A percentile compares a stretch with the other conserved stretches of the same genome.
phyloP scores from a whole-genome alignment of 169 alveolate species.

The Plasmodium berghei region DNA sequence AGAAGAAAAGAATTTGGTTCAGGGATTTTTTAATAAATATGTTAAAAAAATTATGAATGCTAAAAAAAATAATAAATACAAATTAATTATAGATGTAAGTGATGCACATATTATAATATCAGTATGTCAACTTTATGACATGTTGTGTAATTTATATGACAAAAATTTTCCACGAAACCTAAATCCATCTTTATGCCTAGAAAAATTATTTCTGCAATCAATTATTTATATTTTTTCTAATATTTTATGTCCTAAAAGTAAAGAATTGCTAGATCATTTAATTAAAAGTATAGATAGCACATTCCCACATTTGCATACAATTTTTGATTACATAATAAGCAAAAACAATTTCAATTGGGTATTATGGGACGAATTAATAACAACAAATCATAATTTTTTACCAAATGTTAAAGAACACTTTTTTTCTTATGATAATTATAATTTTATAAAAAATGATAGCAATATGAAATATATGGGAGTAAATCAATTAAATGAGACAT shows the following conservation, averaged over 20 bases:
- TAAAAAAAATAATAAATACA: constrained; percentile 38
- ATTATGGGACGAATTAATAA: constrained; percentile 75
- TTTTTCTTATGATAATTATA: constrained; percentile 57
- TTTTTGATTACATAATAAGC: constrained; percentile 71
- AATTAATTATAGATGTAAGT: constrained; percentile 69
- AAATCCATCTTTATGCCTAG: constrained; percentile 70
- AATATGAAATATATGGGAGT: constrained; percentile 48
- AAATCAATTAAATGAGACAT: constrained; percentile 34
- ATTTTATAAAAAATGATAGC: constrained; percentile 48
- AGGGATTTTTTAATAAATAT: constrained; percentile 73
- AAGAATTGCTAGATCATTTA: constrained; percentile 32
- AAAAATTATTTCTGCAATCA: constrained; percentile 73
- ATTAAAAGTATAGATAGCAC: constrained; percentile 65
- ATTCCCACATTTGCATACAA: constrained; percentile 62
- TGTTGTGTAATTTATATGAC: constrained; percentile 72
- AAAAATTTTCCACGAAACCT: constrained; percentile 69
- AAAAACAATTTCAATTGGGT: constrained; percentile 76
- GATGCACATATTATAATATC: constrained; percentile 74
- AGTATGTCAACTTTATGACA: constrained; percentile 70
- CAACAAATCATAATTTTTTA: constrained; percentile 65
- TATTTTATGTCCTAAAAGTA: constrained; percentile 68
- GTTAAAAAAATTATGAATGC: constrained; percentile 74
- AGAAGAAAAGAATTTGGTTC: constrained; percentile 71
- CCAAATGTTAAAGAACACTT: constrained; percentile 67
- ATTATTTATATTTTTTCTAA: constrained; percentile 65